Conservation (phyloP, 768 basidiomycete genomes). For the Hygrophorus pudorinus region DNA sequence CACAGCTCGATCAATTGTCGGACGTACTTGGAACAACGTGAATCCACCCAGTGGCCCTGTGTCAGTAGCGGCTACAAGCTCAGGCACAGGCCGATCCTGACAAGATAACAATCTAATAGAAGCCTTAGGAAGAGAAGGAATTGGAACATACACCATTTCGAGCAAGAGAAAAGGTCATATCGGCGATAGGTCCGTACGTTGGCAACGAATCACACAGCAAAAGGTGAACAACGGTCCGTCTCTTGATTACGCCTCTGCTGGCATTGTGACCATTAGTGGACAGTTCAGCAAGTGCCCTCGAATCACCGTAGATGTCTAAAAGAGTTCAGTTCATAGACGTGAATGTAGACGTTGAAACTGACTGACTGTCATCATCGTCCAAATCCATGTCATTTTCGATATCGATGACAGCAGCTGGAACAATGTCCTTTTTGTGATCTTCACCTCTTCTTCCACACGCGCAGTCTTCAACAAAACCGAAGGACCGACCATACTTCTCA, state of each 20-base stretch:
- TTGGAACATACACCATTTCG: conserved; percentile 52
- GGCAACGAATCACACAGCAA: conserved; percentile 64
- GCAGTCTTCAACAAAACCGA: conserved; percentile 63
- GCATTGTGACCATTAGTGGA: conserved; percentile 29
- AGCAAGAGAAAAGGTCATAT: conserved; percentile 64
- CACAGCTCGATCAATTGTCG: conserved; percentile 1
- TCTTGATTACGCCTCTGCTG: conserved; percentile 26
- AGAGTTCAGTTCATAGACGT: conserved; percentile 5
- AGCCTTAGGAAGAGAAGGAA: neutral
- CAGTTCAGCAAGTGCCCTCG: conserved; percentile 24
- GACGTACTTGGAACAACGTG: conserved; percentile 69
- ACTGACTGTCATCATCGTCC: conserved; percentile 70
- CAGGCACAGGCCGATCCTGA: conserved; percentile 65
- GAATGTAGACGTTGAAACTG: conserved; percentile 9
- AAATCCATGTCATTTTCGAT: conserved; percentile 61
- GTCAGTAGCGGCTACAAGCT: conserved; percentile 82
- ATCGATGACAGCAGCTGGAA: conserved; percentile 34
- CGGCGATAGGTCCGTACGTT: conserved; percentile 68
- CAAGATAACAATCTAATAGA: neutral
- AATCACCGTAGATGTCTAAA: conserved; percentile 36
- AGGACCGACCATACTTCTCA: conserved; percentile 79
- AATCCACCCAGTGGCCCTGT: conserved; percentile 68
- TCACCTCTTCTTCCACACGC: conserved; percentile 53
- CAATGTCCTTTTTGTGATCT: conserved; percentile 31
- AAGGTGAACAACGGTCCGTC: conserved; percentile 57